Evolutionary conservation across 2,329 filamentous ascomycete species (phyloP), one percentile per base, ranked within the genome.

Genomic region (Talaromyces rugulosus): DNA sequence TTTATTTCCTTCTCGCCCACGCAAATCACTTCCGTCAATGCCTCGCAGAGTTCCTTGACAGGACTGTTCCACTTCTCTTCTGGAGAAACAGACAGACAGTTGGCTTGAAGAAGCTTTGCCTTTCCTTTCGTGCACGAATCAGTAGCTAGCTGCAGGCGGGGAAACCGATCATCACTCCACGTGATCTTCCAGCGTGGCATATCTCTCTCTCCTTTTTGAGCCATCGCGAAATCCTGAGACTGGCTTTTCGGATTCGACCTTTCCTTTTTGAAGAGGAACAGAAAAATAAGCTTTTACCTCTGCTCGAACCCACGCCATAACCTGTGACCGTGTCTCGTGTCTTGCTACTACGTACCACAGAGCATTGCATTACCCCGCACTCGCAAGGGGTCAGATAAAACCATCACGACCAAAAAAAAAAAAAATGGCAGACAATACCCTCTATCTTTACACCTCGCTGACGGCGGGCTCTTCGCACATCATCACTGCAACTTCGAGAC

Each of bases 381-480:
- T 27, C 44, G 23, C 18, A 47, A 47, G 44, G 44, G 44, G 44
- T 11, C 44, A 47, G 11, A 14, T 27, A 47, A 36, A 23, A 23
- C n/a, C 16, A 40, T 7, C 36, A 16, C 36, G 36, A n/a, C 14
- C 5, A 14, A 36, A n/a, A n/a, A 6, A 40, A 40, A 40, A 16
- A 16, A 40, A n/a, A 5, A 56, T 18, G 12, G 23, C 63, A 23
- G 77, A 79, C 63, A 85, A 89, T 56, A 82, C 88, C 31, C 87
- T 99, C 65, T 99, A 95, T 81, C 89, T 99, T 70, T 97, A 96
- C 80, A 98, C 95, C 64, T 98, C 94, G 59, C 84, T 99, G 61
- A 98, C 95, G 23, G 91, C 95, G 63, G 95, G 95, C 66, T 96
- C 92, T 47, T 96, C 92, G 28, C 92, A 97, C 76, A 96, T 98